Conservation (phyloP, 164 flowering plant genomes). For the Dillenia suffruticosa region DNA sequence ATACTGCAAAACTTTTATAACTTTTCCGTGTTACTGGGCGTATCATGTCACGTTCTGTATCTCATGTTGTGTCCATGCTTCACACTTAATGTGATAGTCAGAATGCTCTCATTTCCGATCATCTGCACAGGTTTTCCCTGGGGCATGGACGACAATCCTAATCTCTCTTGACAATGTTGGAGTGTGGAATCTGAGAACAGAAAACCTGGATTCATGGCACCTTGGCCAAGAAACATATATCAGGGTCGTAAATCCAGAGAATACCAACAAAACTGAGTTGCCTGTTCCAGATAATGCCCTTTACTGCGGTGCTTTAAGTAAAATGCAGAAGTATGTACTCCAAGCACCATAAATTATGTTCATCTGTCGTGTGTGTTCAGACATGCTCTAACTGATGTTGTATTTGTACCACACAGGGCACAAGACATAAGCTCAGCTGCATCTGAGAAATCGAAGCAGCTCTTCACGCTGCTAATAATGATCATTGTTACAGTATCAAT, state of each 20-base stretch:
- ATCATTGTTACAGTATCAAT: constrained; percentile 22
- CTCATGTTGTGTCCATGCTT: no score
- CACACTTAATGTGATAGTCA: no score
- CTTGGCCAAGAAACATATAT: constrained; percentile 90
- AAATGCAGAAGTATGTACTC: constrained; percentile 58
- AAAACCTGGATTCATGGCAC: constrained; percentile 90
- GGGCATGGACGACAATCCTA: constrained; percentile 91
- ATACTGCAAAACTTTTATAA: no score
- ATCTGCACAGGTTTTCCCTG: constrained; percentile 73
- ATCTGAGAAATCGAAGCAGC: constrained; percentile 15
- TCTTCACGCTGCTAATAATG: constrained; percentile 27
- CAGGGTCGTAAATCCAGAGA: constrained; percentile 73
- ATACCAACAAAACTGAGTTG: constrained; percentile 71
- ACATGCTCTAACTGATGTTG: background rate
- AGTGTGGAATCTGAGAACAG: constrained; percentile 85
- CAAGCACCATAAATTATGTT: background rate
- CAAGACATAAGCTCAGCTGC: constrained; percentile 33
- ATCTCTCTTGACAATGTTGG: constrained; percentile 92
- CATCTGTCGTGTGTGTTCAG: background rate
- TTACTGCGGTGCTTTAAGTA: constrained; percentile 63
- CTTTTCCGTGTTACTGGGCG: no score
- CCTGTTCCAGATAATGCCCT: constrained; percentile 77
- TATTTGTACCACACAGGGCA: constrained; percentile 45
- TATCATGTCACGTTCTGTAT: no score
- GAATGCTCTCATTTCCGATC: no score